A percentile compares a stretch with the other conserved stretches of the same genome.
Evolutionary conservation across 1,284 basidiomycete species (phyloP).

Genomic region (Puccinia polysora): DNA sequence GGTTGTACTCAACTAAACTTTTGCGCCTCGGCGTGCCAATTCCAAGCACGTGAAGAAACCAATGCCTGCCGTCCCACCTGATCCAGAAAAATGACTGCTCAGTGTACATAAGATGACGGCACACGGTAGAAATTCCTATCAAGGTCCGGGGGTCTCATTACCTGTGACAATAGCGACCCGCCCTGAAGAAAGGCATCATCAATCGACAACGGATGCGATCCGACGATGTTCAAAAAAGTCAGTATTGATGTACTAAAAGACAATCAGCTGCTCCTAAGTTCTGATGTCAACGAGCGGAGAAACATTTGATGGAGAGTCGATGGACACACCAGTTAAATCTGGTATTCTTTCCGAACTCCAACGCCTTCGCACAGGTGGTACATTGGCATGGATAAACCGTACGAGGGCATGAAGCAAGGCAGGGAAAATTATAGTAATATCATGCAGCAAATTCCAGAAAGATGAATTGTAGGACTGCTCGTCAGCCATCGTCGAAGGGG

Average conservation of each 20-base stretch:
- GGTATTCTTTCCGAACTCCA: background rate
- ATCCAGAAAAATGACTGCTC: background rate
- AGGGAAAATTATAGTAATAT: background rate
- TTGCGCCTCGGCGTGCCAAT: too few relatives aligned
- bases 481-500: background rate
- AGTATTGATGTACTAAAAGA: too few relatives aligned
- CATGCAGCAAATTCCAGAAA: background rate
- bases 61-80: background rate
- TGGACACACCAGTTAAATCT: background rate
- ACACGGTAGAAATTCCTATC: background rate
- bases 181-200: background rate
- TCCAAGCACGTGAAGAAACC: background rate
- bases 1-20: background rate
- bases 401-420: background rate
- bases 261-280: background rate
- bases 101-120: background rate
- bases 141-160: background rate
- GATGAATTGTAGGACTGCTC: background rate
- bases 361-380: background rate
- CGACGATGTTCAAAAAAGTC: too few relatives aligned
- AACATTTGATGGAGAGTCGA: background rate
- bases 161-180: conserved; percentile 7
- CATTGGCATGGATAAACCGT: background rate
- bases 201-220: background rate
- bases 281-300: background rate